Conservation (phyloP, 768 basidiomycete species). For the Hypholoma fasciculare region DNA sequence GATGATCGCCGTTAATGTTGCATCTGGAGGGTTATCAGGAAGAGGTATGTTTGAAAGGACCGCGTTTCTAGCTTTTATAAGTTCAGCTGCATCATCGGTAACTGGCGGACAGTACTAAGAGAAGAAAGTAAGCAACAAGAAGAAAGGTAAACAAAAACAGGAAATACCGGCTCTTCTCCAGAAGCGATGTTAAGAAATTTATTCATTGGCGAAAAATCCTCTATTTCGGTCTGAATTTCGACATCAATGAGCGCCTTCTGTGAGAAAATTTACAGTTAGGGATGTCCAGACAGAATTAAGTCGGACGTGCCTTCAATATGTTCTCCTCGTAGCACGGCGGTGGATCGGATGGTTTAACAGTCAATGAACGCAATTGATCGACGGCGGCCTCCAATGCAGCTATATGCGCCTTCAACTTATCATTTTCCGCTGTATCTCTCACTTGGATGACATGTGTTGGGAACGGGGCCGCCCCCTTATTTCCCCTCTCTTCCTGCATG, state of each 20-base stretch:
- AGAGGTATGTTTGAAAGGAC: conserved; percentile 62
- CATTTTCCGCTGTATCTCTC: conserved; percentile 21
- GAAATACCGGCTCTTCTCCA: too few relatives aligned
- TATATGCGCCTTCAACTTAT: conserved; percentile 36
- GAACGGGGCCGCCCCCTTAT: conserved; percentile 4
- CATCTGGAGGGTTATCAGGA: conserved; percentile 62
- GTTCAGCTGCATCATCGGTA: conserved; percentile 40
- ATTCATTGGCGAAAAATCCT: background rate
- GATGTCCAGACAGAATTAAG: background rate
- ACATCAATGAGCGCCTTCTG: background rate
- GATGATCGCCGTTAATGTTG: conserved; percentile 66
- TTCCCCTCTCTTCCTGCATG: conserved; percentile 42
- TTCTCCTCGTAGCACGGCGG: conserved; percentile 41
- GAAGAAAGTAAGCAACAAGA: background rate
- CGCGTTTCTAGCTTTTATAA: conserved; percentile 53
- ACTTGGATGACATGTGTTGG: background rate
- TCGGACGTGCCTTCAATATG: conserved; percentile 25
- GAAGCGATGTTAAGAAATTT: background rate
- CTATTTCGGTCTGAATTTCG: background rate
- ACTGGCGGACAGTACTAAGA: conserved; percentile 23
- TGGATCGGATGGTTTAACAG: conserved; percentile 23
- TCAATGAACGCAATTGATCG: conserved; percentile 36
- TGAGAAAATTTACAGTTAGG: background rate
- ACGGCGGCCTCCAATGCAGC: conserved; percentile 35
- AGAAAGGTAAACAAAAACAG: background rate